Evolutionary conservation across 768 basidiomycete genomes (phyloP).

Genomic region (Mycena pura): DNA sequence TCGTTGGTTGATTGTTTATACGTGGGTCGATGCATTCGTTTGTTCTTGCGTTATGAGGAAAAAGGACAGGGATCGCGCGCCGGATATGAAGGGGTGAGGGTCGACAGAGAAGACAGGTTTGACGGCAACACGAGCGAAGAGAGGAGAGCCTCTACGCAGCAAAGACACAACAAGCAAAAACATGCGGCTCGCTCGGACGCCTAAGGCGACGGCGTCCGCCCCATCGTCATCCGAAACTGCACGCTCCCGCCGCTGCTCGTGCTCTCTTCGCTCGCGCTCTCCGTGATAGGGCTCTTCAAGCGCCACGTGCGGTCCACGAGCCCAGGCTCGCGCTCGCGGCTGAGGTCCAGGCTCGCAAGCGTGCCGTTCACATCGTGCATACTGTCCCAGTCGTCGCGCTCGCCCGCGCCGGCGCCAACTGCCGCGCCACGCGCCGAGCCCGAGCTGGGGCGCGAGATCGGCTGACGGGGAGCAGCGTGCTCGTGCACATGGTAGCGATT

Average conservation of each 20-base stretch:
- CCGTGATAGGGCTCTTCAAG: conserved; percentile 17
- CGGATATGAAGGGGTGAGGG: not conserved
- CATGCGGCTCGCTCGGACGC: not conserved
- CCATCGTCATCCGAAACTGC: conserved; percentile 28
- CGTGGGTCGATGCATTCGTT: not conserved
- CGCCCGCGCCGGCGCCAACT: conserved; percentile 23
- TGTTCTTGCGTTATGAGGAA: conserved; percentile 2
- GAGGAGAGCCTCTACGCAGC: conserved; percentile 2
- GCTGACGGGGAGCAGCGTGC: conserved; percentile 21
- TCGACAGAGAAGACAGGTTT: not conserved
- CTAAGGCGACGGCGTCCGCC: conserved; percentile 20
- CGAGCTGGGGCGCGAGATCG: conserved; percentile 62
- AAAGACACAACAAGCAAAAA: conserved; percentile 5
- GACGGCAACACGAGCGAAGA: conserved; percentile 12
- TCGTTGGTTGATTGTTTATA: conserved; percentile 1
- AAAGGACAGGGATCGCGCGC: conserved; percentile 1
- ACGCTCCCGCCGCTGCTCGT: conserved; percentile 27
- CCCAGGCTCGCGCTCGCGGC: conserved; percentile 38
- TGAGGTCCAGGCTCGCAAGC: conserved; percentile 73
- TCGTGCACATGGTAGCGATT: conserved; percentile 46
- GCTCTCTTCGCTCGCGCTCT: conserved; percentile 17
- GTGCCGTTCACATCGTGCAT: conserved; percentile 80
- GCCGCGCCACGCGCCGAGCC: conserved; percentile 40
- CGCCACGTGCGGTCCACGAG: conserved; percentile 30
- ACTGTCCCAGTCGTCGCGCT: conserved; percentile 50